Evolutionary conservation across 768 basidiomycete species (phyloP).

Genomic region (Lactifluus piperatus): DNA sequence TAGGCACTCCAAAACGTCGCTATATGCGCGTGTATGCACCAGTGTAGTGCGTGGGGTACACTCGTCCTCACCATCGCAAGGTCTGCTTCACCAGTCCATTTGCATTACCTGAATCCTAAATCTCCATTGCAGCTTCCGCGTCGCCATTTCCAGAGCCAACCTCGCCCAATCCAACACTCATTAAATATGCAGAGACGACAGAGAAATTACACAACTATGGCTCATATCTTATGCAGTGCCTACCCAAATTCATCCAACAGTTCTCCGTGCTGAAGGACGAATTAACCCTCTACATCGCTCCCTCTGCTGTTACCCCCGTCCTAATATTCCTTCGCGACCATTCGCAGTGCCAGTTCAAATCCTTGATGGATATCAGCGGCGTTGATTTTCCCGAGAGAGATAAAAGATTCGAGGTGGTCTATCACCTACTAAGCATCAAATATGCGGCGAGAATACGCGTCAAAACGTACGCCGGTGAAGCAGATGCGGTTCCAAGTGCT

Average conservation of each 20-base stretch:
- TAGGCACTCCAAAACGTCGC: slow-evolving; percentile 32
- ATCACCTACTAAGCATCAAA: slow-evolving; percentile 79
- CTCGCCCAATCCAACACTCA: slow-evolving; percentile 76
- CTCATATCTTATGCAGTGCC: slow-evolving; percentile 84
- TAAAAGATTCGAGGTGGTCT: slow-evolving; percentile 94
- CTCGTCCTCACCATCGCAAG: slow-evolving; percentile 34
- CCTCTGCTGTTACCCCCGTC: slow-evolving; percentile 73
- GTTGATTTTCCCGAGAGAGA: slow-evolving; percentile 92
- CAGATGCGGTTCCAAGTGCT: slow-evolving; percentile 81
- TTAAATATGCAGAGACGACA: slow-evolving; percentile 61
- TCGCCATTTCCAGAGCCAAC: slow-evolving; percentile 86
- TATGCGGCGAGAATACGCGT: slow-evolving; percentile 84
- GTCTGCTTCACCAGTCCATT: slow-evolving; percentile 26
- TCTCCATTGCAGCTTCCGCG: slow-evolving; percentile 39
- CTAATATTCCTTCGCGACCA: slow-evolving; percentile 93
- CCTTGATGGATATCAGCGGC: slow-evolving; percentile 86
- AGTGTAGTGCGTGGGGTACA: slow-evolving; percentile 15
- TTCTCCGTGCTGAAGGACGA: slow-evolving; percentile 97
- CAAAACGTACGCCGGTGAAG: slow-evolving; percentile 95
- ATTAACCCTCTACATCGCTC: slow-evolving; percentile 79
- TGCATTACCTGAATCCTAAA: background rate
- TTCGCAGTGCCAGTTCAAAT: slow-evolving; percentile 90
- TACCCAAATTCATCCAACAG: slow-evolving; percentile 97
- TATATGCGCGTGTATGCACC: slow-evolving; percentile 39
- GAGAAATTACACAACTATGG: slow-evolving; percentile 85